These are phyloP conservation scores for Torulaspora globosa DNA, from an alignment of 1,139 yeast species.

Conservation along the genomic window DNA sequence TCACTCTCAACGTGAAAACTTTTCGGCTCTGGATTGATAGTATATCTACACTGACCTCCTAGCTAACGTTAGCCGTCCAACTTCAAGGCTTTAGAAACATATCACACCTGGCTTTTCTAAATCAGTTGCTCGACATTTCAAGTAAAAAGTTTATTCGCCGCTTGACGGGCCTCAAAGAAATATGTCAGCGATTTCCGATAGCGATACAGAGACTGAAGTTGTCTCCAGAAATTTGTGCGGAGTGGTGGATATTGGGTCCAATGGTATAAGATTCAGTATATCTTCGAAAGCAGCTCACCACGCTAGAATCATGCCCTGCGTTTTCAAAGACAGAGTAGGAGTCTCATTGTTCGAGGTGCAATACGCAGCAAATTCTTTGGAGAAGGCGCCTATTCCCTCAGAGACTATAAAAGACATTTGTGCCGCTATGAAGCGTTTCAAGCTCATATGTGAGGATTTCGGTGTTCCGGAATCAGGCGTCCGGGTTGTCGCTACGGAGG, in stretches of 20 bases:
- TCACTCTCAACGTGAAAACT: constrained; percentile 2
- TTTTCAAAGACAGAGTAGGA: constrained; percentile 64
- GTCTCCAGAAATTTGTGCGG: constrained; percentile 52
- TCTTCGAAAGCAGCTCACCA: constrained; percentile 60
- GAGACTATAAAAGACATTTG: constrained; percentile 53
- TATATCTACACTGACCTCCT: not conserved
- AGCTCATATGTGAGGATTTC: constrained; percentile 60
- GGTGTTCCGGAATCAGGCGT: constrained; percentile 58
- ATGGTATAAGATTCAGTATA: constrained; percentile 63
- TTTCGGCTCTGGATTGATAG: not conserved
- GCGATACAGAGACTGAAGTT: constrained; percentile 46
- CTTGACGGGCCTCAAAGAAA: not conserved
- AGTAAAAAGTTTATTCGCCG: not conserved
- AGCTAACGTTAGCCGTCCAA: not conserved
- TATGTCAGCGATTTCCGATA: constrained; percentile 37
- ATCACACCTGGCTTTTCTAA: not conserved
- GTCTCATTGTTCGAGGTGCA: constrained; percentile 61
- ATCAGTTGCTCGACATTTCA: not conserved
- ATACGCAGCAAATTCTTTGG: constrained; percentile 39
- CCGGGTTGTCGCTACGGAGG: constrained; percentile 63
- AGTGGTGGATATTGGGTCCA: constrained; percentile 67
- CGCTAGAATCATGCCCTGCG: constrained; percentile 66
- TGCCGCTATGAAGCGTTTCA: constrained; percentile 57
- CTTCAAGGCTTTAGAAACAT: too few species aligned
- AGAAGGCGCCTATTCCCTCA: constrained; percentile 51